These are phyloP conservation scores for Setaria italica DNA, from an alignment of 202 grass and related monocot genomes.

Conservation along the genomic window DNA sequence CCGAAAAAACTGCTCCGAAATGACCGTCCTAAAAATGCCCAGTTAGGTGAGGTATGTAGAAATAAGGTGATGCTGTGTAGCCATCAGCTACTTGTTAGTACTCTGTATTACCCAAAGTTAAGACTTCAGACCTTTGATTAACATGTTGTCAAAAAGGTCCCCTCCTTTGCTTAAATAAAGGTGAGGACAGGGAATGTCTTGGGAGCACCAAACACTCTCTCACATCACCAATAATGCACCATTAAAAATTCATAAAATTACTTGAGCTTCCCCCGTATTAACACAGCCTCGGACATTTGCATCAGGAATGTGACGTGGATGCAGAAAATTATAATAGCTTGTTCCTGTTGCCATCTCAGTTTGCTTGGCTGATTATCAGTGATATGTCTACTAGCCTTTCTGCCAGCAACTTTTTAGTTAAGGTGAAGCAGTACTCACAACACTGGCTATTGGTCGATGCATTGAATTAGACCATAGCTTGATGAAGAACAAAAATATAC, in stretches of 20 bases:
- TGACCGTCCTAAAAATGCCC: background rate
- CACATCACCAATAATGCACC: slow-evolving; percentile 46
- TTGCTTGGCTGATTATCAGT: background rate
- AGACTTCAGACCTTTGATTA: slow-evolving; percentile 32
- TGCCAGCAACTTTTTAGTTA: slow-evolving; percentile 15
- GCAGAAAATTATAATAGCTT: slow-evolving; percentile 28
- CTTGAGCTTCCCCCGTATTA: background rate
- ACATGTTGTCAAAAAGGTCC: slow-evolving; percentile 38
- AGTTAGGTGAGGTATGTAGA: background rate
- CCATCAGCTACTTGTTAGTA: slow-evolving; percentile 11
- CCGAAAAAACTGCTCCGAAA: background rate
- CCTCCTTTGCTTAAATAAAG: slow-evolving; percentile 44
- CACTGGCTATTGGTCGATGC: background rate
- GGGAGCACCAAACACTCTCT: slow-evolving; percentile 37
- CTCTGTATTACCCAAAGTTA: slow-evolving; percentile 1
- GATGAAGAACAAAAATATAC: background rate
- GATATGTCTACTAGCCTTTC: slow-evolving; percentile 19
- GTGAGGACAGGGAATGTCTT: slow-evolving; percentile 32
- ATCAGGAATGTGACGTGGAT: background rate
- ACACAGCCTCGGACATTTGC: slow-evolving; percentile 18
- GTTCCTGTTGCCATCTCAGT: slow-evolving; percentile 25
- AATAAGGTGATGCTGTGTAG: slow-evolving; percentile 8
- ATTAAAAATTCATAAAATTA: slow-evolving; percentile 27
- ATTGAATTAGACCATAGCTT: slow-evolving; percentile 20
- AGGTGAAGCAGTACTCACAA: slow-evolving; percentile 2